Evolutionary conservation across 768 basidiomycete genomes (phyloP), one percentile per base, ranked within the genome.

Genomic region (Rhizopogon rudus): DNA sequence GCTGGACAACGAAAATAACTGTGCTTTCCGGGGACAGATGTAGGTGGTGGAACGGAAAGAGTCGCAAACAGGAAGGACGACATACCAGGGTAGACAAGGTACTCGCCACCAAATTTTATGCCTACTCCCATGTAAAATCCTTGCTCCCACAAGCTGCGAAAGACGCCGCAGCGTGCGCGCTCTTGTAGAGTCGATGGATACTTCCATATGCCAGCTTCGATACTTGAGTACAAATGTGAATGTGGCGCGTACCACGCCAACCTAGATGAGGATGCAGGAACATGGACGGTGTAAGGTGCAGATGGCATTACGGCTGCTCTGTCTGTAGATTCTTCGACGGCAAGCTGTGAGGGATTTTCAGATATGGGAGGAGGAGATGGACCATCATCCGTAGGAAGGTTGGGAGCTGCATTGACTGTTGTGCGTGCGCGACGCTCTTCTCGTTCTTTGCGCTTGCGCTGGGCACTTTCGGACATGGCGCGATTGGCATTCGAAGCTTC

Each of bases 81-180:
- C 82, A 41, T 66, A 88, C 96, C 96, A 51, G 97, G 97, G 72
- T 99, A 99, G 1, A 98, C 89, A 43, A 99, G 73, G 69, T 93
- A 98, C 63, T 98, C 94, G 1, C 94, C 95, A 6, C 97, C 97
- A 65, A 99, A 99, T 68, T 88, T 90, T 69, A 95, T 83, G 0
- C 94, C 95, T 0, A 83, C 83, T 45, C 94, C 94, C 82, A 97
- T 81, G 67, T 82, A 97, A 66, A 87, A 86, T 0, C 91, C 91
- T 69, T 87, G 81, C 58, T 86, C 82, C 88, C 90, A 92, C 12
- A 97, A 67, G 59, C 83, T 84, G 43, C 79, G 78, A 67, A 93
- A 96, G 9, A 93, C 87, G 9, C 77, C 84, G 58, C 90, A 93
- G 53, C 84, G 78, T 10, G 93, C 91, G 3, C 81, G 77, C 65